Evolutionary conservation across 2,329 filamentous ascomycete species (phyloP).

Genomic region (Beauveria rudraprayagi): DNA sequence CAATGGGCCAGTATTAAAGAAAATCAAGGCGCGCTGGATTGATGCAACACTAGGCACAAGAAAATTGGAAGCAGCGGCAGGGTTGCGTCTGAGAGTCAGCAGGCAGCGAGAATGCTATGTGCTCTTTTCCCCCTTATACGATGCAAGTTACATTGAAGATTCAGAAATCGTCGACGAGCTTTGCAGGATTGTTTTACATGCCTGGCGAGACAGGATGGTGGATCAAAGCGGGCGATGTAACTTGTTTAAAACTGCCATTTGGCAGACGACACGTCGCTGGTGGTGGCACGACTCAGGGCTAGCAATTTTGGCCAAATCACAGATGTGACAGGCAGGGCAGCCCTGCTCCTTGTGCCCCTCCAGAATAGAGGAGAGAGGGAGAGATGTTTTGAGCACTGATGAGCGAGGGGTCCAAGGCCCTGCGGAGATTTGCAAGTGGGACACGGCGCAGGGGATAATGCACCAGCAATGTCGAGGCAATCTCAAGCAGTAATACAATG

Average conservation of each 20-base stretch:
- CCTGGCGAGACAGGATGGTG: slow-evolving; percentile 5
- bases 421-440: slow-evolving; percentile 12
- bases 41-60: slow-evolving; percentile 7
- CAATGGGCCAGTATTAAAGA: slow-evolving; percentile 4
- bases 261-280: not conserved
- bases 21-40: slow-evolving; percentile 6
- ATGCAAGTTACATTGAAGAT: not conserved
- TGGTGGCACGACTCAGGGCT: slow-evolving; percentile 5
- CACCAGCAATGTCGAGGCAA: slow-evolving; percentile 1
- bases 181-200: slow-evolving; percentile 4
- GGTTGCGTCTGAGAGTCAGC: slow-evolving; percentile 5
- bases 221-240: slow-evolving; percentile 6
- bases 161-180: not conserved
- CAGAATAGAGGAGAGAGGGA: not conserved
- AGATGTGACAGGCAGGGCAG: slow-evolving; percentile 1
- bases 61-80: slow-evolving; percentile 2
- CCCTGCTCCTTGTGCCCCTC: not conserved
- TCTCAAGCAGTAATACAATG: slow-evolving; percentile 8
- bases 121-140: not conserved
- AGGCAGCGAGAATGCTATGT: not conserved
- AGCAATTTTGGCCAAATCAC: not conserved
- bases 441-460: slow-evolving; percentile 6
- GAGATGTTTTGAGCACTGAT: not conserved
- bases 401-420: slow-evolving; percentile 1
- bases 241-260: slow-evolving; percentile 9